phyloP scores from a whole-genome alignment of 2,329 filamentous ascomycete species.

The Nigrograna mackinnonii region DNA sequence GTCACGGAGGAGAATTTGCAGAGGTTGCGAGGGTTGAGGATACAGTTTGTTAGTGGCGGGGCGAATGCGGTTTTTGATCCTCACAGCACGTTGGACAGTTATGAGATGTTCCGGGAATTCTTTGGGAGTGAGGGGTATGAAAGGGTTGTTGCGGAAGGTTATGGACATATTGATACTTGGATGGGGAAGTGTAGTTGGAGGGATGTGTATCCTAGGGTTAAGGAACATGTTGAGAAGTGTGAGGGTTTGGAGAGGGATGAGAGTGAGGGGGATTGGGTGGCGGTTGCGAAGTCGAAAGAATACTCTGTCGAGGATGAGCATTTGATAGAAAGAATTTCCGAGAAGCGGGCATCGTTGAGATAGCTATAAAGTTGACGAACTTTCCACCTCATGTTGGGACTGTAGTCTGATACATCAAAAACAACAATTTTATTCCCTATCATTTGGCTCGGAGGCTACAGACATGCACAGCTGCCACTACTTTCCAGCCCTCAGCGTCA shows the following conservation, averaged over 20 bases:
- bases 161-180: slow-evolving; percentile 66
- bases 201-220: slow-evolving; percentile 62
- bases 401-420: too few species aligned
- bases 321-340: too few species aligned
- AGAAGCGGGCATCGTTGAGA: too few species aligned
- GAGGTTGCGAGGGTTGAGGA: slow-evolving; percentile 12
- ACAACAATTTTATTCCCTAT: too few species aligned
- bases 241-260: not conserved
- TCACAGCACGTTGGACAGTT: slow-evolving; percentile 57
- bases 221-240: slow-evolving; percentile 6
- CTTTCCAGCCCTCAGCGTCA: too few species aligned
- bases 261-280: not conserved
- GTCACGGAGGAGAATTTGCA: slow-evolving; percentile 7
- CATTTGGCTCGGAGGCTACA: too few species aligned
- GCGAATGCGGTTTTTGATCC: slow-evolving; percentile 59
- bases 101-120: slow-evolving; percentile 55
- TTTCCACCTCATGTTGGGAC: too few species aligned
- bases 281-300: too few species aligned
- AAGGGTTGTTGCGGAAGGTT: slow-evolving; percentile 58
- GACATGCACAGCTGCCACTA: too few species aligned
- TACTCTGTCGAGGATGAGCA: too few species aligned
- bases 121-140: slow-evolving; percentile 57
- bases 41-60: slow-evolving; percentile 15
- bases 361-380: too few species aligned
- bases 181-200: slow-evolving; percentile 63